These are phyloP conservation scores for Septoria petroselini DNA, from an alignment of 2,329 filamentous ascomycete genomes.

Conservation along the genomic window DNA sequence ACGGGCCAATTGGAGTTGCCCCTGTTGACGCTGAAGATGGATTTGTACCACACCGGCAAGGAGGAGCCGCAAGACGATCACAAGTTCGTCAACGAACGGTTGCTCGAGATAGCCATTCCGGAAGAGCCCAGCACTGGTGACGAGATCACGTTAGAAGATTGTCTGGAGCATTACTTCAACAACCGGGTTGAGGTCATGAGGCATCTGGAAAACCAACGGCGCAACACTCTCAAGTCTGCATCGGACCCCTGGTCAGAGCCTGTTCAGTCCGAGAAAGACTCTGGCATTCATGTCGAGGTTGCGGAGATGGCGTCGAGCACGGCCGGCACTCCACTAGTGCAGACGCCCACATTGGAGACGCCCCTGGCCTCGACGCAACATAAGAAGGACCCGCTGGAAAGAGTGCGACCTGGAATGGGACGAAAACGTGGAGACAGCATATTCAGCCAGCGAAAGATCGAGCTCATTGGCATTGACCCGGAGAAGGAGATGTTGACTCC, in stretches of 20 bases:
- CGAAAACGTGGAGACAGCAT: constrained; percentile 50
- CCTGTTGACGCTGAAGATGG: constrained; percentile 84
- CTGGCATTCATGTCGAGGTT: constrained; percentile 44
- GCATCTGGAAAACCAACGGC: constrained; percentile 59
- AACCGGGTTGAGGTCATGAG: constrained; percentile 84
- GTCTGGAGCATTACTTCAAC: constrained; percentile 92
- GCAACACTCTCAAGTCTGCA: constrained; percentile 56
- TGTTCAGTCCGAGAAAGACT: constrained; percentile 30
- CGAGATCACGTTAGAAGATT: constrained; percentile 77
- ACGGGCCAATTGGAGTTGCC: constrained; percentile 86
- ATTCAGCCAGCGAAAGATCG: constrained; percentile 46
- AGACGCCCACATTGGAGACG: constrained; percentile 24
- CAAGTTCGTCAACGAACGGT: constrained; percentile 86
- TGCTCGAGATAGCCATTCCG: constrained; percentile 88
- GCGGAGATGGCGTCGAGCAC: constrained; percentile 38
- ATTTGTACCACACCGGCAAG: constrained; percentile 88
- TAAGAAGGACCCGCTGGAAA: constrained; percentile 33
- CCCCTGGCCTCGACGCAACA: constrained; percentile 26
- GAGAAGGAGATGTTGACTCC: constrained; percentile 44
- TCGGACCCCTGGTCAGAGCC: constrained; percentile 23
- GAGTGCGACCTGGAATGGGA: constrained; percentile 37
- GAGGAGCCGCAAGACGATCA: constrained; percentile 82
- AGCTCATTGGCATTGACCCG: constrained; percentile 35
- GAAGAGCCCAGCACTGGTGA: constrained; percentile 61
- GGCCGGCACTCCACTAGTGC: constrained; percentile 35